Evolutionary conservation across 768 basidiomycete genomes (phyloP), one percentile per base, ranked within the genome.

Genomic region (Pluteus cervinus): DNA sequence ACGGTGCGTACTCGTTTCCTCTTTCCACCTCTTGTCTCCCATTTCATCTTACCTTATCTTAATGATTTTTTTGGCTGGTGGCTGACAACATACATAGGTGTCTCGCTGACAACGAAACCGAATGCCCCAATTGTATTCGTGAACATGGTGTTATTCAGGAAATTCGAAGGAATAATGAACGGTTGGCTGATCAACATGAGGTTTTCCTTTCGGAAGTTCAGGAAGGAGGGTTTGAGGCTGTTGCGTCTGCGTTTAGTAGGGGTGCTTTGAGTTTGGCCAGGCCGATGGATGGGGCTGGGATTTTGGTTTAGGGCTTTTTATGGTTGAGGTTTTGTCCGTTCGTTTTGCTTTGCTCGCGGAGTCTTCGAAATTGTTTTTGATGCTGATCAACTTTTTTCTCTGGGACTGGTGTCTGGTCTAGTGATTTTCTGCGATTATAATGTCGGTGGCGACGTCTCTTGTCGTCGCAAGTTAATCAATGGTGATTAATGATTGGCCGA

Each of bases 81-180:
- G n/a, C n/a, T n/a, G n/a, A n/a, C n/a, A n/a, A n/a, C n/a, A n/a
- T n/a, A n/a, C 17, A 10, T 44, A 96, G 93, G 32, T 97, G 91
- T 51, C 58, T 97, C n/a, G 76, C 77, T 11, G 90, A 93, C 43
- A 76, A 89, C 46, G 91, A 94, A 38, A 77, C 81, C 0, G 85
- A 94, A 49, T 99, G 96, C 52, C 91, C 91, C 0, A 73, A 76
- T 20, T 97, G 94, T 51, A 89, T 83, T 1, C 75, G 83, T 7
- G 81, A 88, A 44, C 88, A 97, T 47, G 80, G 84, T 22, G 75
- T 96, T 25, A 84, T 97, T 30, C 81, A 87, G 21, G 93, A 97
- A 56, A 87, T 99, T 36, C 68, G 87, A 43, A 69, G 76, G 43
- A 88, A 87, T 52, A 97, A 97, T 45, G 87, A 86, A 46, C 69